Evolutionary conservation across 2,329 filamentous ascomycete species (phyloP), one percentile per base, ranked within the genome.

Genomic region (Teratosphaeria nubilosa): DNA sequence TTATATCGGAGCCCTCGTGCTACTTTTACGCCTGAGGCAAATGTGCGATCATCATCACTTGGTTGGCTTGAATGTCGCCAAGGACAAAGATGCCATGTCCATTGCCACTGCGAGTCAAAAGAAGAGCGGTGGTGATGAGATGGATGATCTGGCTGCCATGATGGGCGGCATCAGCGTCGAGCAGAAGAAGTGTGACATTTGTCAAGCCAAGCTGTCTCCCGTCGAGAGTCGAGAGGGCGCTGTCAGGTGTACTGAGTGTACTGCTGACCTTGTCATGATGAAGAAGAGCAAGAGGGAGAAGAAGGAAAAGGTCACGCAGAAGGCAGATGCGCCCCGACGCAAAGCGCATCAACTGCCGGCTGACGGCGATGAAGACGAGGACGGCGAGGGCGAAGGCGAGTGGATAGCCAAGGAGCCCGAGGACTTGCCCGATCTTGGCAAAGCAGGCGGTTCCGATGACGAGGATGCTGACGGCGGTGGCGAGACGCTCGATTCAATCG

Each of bases 21-120:
- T 99, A 60, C 82, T 99, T n/a, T 77, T 99, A 58, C 86, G 94
- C 45, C 78, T 99, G 60, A 83, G 94, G 60, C 94, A 99, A 72
- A 89, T 91, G 22, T 99, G 94, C 73, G 96, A 99, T 69, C 94
- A 99, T 70, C 91, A 91, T 0, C 86, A 90, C 64, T 79, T 99
- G 52, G 87, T 96, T 13, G 89, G 90, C 63, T 86, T 86, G 62
- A 92, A 95, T 68, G 79, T 96, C 58, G 86, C 86, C 57, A 89
- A 89, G 63, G 94, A 99, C 70, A 90, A 87, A 66, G 94, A 97
- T 68, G 89, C 90, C 2, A 76, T 96, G 57, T 81, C 85, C 0
- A 86, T 85, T 5, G 78, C 75, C 67, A 34, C 31, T 14, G 34
- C 34, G 79, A 58, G 76, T 78, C 54, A 56, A 41, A 54, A 53